Conservation (phyloP, 257 asterid species). For the Parsonsia alboflavescens region DNA sequence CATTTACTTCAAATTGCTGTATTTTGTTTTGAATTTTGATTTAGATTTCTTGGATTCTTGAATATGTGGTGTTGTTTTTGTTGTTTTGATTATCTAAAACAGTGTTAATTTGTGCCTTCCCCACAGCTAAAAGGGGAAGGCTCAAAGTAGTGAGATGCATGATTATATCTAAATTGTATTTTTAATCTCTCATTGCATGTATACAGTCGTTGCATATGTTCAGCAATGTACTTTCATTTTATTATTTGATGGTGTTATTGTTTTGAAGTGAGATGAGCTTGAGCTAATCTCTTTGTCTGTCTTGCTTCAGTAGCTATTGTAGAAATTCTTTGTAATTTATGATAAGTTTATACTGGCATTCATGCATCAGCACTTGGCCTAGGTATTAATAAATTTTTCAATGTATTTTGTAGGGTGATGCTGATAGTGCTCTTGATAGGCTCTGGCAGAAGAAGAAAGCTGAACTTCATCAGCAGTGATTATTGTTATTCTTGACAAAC, state of each 20-base stretch:
- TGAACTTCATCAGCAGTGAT: slow-evolving; percentile 17
- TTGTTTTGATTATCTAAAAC: background rate
- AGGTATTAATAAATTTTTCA: background rate
- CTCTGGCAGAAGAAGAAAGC: slow-evolving; percentile 29
- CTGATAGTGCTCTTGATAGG: slow-evolving; percentile 26
- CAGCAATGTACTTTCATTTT: background rate
- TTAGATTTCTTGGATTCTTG: background rate
- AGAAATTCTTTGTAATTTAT: background rate
- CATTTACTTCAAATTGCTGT: background rate
- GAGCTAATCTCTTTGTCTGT: background rate
- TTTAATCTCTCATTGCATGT: background rate
- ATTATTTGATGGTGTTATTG: background rate
- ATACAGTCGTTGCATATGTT: background rate
- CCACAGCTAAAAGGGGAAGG: background rate
- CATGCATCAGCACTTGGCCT: background rate
- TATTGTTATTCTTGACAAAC: no score
- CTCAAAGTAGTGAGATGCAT: background rate
- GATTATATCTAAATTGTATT: background rate
- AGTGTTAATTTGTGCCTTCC: background rate
- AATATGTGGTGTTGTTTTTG: background rate
- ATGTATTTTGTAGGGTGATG: slow-evolving; percentile 26
- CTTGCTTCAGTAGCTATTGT: background rate
- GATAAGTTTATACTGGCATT: background rate
- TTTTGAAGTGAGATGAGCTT: background rate
- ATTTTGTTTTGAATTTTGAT: background rate